A percentile compares a stretch with the other conserved stretches of the same genome.
These are phyloP conservation scores for Backusella australiensis DNA, from an alignment of 192 early-diverging fungal genomes.

Conservation along the genomic window DNA sequence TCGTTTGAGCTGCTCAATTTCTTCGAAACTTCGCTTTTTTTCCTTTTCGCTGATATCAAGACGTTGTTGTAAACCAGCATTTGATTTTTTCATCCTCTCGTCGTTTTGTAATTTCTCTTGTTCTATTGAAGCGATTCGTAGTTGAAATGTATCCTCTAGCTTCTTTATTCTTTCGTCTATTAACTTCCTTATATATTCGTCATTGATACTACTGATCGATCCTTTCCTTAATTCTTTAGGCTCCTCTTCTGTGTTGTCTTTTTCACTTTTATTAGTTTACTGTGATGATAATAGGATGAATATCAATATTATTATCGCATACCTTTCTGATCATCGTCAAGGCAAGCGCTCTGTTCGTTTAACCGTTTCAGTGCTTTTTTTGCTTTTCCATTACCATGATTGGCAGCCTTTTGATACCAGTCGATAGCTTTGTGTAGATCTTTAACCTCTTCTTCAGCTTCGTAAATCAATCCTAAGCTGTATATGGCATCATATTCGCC, in stretches of 20 bases:
- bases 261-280: no score
- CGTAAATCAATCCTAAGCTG: neutral
- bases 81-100: neutral
- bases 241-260: neutral
- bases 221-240: neutral
- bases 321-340: no score
- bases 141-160: neutral
- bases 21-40: neutral
- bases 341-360: neutral
- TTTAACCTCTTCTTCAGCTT: neutral
- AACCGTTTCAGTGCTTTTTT: neutral
- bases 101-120: neutral
- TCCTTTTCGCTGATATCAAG: no score
- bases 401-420: neutral
- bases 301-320: no score
- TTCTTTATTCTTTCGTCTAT: neutral
- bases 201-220: neutral
- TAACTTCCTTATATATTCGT: neutral
- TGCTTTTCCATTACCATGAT: neutral
- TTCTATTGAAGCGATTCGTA: neutral
- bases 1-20: neutral
- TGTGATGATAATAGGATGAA: no score
- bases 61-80: neutral
- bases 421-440: neutral
- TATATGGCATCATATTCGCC: neutral